Evolutionary conservation across 768 basidiomycete species (phyloP).

Genomic region (Suillus clintonianus): DNA sequence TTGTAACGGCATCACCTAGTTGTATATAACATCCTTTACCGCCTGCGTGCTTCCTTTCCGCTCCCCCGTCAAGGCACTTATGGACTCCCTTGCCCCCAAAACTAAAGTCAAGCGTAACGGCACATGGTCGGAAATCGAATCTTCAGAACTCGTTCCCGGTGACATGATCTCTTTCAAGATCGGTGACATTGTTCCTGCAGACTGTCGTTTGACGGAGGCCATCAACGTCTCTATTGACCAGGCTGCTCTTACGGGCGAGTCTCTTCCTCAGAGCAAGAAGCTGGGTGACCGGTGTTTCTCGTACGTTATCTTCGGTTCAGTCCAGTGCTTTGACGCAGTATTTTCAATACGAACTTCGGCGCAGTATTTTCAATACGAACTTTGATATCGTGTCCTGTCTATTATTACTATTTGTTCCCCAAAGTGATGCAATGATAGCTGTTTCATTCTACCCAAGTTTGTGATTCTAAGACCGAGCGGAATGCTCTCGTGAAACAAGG

Average conservation of each 20-base stretch:
- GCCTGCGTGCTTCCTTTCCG: too few relatives aligned
- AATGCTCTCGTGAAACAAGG: constrained; percentile 11
- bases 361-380: too few relatives aligned
- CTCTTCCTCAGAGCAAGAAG: constrained; percentile 91
- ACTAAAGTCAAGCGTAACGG: constrained; percentile 90
- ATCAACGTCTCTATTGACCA: constrained; percentile 99
- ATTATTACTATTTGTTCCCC: too few relatives aligned
- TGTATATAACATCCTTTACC: too few relatives aligned
- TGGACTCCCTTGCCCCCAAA: constrained; percentile 99
- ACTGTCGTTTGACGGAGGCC: constrained; percentile 94
- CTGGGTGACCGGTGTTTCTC: constrained; percentile 96
- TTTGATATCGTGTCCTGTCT: too few relatives aligned
- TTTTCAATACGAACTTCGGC: too few relatives aligned
- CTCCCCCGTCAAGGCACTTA: constrained; percentile 88
- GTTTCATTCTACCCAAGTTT: too few relatives aligned
- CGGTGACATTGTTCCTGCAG: constrained; percentile 97
- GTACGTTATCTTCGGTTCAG: constrained; percentile 49
- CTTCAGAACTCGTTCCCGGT: constrained; percentile 86
- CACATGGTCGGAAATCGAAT: constrained; percentile 88
- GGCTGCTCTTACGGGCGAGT: constrained; percentile 97
- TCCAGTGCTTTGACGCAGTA: neutral
- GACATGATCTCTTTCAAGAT: constrained; percentile 99
- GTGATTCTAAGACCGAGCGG: too few relatives aligned
- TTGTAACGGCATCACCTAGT: too few relatives aligned
- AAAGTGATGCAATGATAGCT: too few relatives aligned